Conservation (phyloP, 2,329 filamentous ascomycete species). For the Mycosphaerella arachidis region DNA sequence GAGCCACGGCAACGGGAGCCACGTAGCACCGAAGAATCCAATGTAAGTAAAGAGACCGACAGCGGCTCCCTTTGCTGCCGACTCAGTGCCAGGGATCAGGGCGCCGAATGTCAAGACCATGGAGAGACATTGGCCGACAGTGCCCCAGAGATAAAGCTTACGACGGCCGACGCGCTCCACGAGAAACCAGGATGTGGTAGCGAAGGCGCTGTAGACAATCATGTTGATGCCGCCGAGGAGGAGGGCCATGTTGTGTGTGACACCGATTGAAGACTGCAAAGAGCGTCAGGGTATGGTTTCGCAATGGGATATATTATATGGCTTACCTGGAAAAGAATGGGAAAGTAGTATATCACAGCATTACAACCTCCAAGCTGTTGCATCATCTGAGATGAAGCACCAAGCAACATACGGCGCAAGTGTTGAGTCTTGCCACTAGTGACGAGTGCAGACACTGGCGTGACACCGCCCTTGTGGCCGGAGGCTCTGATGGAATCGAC, state of each 20-base stretch:
- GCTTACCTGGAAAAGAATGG: slow-evolving; percentile 31
- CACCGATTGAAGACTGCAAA: slow-evolving; percentile 48
- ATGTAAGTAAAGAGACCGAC: slow-evolving; percentile 67
- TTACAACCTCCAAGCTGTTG: slow-evolving; percentile 56
- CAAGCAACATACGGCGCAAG: slow-evolving; percentile 60
- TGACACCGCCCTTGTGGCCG: slow-evolving; percentile 36
- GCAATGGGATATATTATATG: background rate
- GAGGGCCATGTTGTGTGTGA: slow-evolving; percentile 39
- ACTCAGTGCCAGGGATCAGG: slow-evolving; percentile 35
- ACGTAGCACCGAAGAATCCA: slow-evolving; percentile 61
- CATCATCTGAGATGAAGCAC: slow-evolving; percentile 57
- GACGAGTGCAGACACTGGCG: slow-evolving; percentile 51
- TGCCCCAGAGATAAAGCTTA: slow-evolving; percentile 41
- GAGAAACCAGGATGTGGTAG: slow-evolving; percentile 58
- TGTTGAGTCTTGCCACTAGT: slow-evolving; percentile 62
- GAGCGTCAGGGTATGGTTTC: background rate
- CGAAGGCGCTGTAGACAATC: slow-evolving; percentile 53
- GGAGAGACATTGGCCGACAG: slow-evolving; percentile 50
- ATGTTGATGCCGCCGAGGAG: slow-evolving; percentile 49
- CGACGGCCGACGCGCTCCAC: slow-evolving; percentile 58
- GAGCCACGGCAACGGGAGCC: slow-evolving; percentile 31
- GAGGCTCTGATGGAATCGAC: slow-evolving; percentile 13
- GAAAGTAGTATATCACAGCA: slow-evolving; percentile 44
- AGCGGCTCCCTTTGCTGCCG: slow-evolving; percentile 45
- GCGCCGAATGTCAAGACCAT: slow-evolving; percentile 47